Evolutionary conservation across 257 asterid species (phyloP).

Genomic region (Solanum pimpinellifolium): DNA sequence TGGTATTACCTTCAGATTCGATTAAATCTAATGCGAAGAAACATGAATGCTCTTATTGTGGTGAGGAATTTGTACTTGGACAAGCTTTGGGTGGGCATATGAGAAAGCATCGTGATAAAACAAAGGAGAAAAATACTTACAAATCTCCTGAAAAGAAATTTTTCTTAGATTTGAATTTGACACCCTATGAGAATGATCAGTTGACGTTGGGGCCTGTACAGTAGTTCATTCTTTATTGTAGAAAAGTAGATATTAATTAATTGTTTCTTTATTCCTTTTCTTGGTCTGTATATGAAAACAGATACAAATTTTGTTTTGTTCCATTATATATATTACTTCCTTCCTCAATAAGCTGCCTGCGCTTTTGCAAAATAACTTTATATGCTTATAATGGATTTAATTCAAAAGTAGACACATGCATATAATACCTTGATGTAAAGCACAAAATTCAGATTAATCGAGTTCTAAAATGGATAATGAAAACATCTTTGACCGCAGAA

Average conservation of each 20-base stretch:
- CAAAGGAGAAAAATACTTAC: not conserved
- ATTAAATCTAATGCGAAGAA: not conserved
- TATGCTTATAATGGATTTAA: too few species aligned
- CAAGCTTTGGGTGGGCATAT: not conserved
- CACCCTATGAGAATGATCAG: constrained; percentile 14
- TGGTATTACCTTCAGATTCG: not conserved
- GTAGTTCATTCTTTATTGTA: not conserved
- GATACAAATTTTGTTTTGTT: not conserved
- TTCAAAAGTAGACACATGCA: too few species aligned
- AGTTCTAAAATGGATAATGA: too few species aligned
- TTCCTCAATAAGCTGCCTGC: not conserved
- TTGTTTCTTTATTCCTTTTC: not conserved
- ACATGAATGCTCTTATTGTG: not conserved
- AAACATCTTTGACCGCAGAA: too few species aligned
- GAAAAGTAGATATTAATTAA: not conserved
- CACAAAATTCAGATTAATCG: too few species aligned
- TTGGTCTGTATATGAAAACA: not conserved
- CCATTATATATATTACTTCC: too few species aligned
- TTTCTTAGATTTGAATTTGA: constrained; percentile 17
- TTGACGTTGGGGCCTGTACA: not conserved
- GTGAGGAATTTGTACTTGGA: not conserved
- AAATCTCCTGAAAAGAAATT: not conserved
- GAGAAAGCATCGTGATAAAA: not conserved
- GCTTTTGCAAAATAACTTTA: not conserved
- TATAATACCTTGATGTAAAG: too few species aligned